phyloP scores from a whole-genome alignment of 257 asterid genomes.

The Eucommia ulmoides region DNA sequence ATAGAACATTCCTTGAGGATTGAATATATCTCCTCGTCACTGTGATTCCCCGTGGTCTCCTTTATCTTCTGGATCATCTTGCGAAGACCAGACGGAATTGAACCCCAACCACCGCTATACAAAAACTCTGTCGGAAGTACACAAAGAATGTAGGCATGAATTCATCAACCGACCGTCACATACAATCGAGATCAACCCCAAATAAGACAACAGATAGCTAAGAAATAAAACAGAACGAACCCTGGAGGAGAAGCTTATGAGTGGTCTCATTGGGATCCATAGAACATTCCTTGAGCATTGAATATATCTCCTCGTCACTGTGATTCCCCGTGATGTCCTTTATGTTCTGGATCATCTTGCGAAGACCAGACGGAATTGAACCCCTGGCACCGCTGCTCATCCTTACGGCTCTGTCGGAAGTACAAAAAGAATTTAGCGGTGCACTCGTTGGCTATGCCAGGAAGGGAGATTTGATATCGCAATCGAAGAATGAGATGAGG shows the following conservation, averaged over 20 bases:
- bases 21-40: no score
- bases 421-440: neutral
- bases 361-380: constrained; percentile 60
- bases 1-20: no score
- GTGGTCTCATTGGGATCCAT: constrained; percentile 97
- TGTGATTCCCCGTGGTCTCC: constrained; percentile 84
- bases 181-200: neutral
- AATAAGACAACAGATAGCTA: neutral
- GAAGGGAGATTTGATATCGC: neutral
- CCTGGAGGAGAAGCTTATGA: constrained; percentile 77
- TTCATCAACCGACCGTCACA: neutral
- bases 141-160: no score
- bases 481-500: neutral
- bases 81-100: constrained; percentile 59
- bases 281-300: constrained; percentile 77
- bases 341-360: constrained; percentile 68
- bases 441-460: neutral
- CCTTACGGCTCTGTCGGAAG: neutral
- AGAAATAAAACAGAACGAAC: constrained; percentile 17
- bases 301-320: constrained; percentile 85
- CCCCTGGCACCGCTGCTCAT: constrained; percentile 31
- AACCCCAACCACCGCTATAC: constrained; percentile 35
- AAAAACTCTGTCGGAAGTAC: neutral
- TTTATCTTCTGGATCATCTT: constrained; percentile 71
- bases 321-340: constrained; percentile 88